Conservation (phyloP, 805 yeast species). For the Hanseniaspora mollemarum region DNA sequence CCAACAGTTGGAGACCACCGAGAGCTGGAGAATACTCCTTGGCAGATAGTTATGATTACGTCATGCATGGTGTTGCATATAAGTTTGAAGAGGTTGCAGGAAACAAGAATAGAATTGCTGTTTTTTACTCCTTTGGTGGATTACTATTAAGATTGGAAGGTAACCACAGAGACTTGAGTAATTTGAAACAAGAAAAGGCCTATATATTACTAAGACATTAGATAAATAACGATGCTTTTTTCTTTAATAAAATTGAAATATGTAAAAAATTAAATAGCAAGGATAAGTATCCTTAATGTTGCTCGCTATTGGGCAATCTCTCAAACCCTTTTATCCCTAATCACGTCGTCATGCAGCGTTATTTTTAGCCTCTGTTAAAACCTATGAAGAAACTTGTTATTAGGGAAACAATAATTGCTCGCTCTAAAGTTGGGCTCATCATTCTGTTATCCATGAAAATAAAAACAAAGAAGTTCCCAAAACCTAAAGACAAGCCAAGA, state of each 20-base stretch:
- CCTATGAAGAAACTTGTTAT: conserved; percentile 59
- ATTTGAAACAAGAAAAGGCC: conserved; percentile 86
- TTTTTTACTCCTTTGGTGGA: conserved; percentile 93
- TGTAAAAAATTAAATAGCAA: too few species aligned
- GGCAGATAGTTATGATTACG: conserved; percentile 96
- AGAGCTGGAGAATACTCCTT: conserved; percentile 70
- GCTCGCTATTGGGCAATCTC: too few species aligned
- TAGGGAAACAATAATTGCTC: conserved; percentile 64
- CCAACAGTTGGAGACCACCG: conserved; percentile 43
- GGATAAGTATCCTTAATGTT: too few species aligned
- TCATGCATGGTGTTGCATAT: conserved; percentile 95
- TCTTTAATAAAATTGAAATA: too few species aligned
- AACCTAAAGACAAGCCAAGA: conserved; percentile 67
- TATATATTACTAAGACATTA: conserved; percentile 71
- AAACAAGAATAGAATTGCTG: conserved; percentile 54
- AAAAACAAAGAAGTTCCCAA: conserved; percentile 52
- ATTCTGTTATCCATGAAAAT: conserved; percentile 36
- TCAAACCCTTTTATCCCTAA: too few species aligned
- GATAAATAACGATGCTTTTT: conserved; percentile 26
- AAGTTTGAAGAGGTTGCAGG: conserved; percentile 72
- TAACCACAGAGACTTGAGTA: conserved; percentile 75
- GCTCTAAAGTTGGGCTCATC: conserved; percentile 50
- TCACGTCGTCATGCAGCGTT: neutral
- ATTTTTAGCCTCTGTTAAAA: conserved; percentile 33
- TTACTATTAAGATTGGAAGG: conserved; percentile 89